Conservation (phyloP, 78 protist genomes). For the Capsaspora owczarzaki region DNA sequence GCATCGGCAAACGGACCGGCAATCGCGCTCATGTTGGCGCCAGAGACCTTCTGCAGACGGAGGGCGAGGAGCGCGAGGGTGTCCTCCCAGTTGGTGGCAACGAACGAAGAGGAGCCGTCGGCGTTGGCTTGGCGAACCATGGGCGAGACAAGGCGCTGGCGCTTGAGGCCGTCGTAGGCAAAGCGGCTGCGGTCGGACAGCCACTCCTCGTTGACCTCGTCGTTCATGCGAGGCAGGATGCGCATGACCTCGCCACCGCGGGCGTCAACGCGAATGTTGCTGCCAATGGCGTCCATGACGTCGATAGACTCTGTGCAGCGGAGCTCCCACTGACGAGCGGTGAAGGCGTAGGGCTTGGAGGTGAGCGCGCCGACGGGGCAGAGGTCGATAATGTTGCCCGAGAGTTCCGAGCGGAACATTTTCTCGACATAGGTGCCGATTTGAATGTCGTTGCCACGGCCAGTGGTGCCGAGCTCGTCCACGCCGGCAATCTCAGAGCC, state of each 20-base stretch:
- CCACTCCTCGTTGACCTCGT: constrained; percentile 60
- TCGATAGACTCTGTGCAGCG: constrained; percentile 45
- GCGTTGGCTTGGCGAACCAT: background rate
- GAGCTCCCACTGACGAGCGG: constrained; percentile 69
- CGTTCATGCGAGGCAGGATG: constrained; percentile 35
- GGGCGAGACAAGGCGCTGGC: constrained; percentile 51
- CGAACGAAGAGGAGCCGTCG: constrained; percentile 14
- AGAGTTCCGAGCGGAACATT: constrained; percentile 36
- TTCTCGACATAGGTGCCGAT: constrained; percentile 52
- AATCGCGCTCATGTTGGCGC: constrained; percentile 5
- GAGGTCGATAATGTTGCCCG: constrained; percentile 70
- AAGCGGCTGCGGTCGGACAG: constrained; percentile 49
- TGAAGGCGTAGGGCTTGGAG: constrained; percentile 52
- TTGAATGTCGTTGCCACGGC: constrained; percentile 73
- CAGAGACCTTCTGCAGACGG: background rate
- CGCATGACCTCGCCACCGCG: constrained; percentile 59
- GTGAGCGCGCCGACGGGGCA: constrained; percentile 85
- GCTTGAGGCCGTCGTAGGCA: constrained; percentile 59
- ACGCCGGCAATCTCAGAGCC: constrained; percentile 55
- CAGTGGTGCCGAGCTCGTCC: constrained; percentile 59
- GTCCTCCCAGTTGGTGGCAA: constrained; percentile 22
- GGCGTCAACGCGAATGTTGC: constrained; percentile 30
- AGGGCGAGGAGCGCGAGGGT: constrained; percentile 7
- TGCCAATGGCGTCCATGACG: constrained; percentile 43
- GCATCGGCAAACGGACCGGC: constrained; percentile 42